Evolutionary conservation across 2,329 filamentous ascomycete species (phyloP).

Genomic region (Dactylella cylindrospora): DNA sequence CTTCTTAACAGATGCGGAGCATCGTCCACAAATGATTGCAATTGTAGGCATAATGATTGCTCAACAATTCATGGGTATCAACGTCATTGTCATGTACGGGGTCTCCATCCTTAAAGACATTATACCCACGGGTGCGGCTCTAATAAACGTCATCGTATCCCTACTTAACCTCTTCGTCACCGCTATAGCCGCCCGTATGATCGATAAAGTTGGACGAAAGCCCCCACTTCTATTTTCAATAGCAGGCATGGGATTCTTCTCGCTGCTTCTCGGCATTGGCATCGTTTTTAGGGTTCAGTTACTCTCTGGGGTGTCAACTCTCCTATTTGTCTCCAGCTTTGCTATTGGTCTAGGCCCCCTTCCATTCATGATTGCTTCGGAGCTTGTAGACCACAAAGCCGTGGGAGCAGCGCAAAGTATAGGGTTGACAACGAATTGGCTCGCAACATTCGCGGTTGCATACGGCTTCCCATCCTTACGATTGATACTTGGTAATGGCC

Average conservation of each 20-base stretch:
- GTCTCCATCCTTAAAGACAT: conserved; percentile 82
- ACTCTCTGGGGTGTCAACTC: conserved; percentile 76
- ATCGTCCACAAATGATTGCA: conserved; percentile 74
- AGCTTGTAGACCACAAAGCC: conserved; percentile 85
- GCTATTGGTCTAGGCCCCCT: conserved; percentile 89
- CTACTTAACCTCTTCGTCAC: conserved; percentile 83
- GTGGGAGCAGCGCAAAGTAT: conserved; percentile 90
- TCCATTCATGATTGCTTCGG: conserved; percentile 88
- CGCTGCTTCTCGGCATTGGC: conserved; percentile 74
- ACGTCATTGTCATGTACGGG: conserved; percentile 98
- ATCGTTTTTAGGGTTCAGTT: conserved; percentile 72
- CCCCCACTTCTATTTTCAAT: conserved; percentile 79
- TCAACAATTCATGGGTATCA: conserved; percentile 91
- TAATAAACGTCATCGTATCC: conserved; percentile 85
- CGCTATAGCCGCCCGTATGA: conserved; percentile 75
- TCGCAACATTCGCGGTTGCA: conserved; percentile 86
- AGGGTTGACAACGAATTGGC: conserved; percentile 82
- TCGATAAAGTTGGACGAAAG: conserved; percentile 86
- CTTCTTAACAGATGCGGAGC: conserved; percentile 67
- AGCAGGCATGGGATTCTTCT: conserved; percentile 76
- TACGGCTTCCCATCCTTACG: conserved; percentile 89
- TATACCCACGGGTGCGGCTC: conserved; percentile 75
- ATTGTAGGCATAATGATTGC: conserved; percentile 88
- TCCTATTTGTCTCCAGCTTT: conserved; percentile 86
- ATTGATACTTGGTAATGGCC: conserved; percentile 72